Evolutionary conservation across 2,329 filamentous ascomycete genomes (phyloP).

Genomic region (Trichoderma lentiforme): DNA sequence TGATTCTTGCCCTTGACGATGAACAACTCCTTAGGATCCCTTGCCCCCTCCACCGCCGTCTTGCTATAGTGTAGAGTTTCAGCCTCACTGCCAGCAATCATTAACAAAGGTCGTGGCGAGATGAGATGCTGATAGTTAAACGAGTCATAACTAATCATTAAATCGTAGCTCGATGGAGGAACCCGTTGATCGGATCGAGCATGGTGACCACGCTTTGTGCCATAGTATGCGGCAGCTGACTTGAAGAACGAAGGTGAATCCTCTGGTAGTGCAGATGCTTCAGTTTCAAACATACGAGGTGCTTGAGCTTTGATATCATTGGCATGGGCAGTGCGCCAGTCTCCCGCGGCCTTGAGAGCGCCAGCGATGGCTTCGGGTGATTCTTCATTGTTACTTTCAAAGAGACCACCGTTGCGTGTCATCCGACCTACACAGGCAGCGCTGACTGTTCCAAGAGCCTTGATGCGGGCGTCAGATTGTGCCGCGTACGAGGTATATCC

Average conservation of each 20-base stretch:
- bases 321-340: conserved; percentile 10
- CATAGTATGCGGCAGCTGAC: conserved; percentile 17
- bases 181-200: conserved; percentile 9
- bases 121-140: conserved; percentile 19
- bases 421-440: conserved; percentile 31
- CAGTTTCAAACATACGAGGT: background rate
- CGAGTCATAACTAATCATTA: conserved; percentile 14
- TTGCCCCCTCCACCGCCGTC: conserved; percentile 6
- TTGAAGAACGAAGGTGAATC: background rate
- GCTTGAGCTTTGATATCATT: background rate
- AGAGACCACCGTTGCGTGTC: conserved; percentile 22
- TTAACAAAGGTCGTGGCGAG: conserved; percentile 19
- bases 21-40: conserved; percentile 21
- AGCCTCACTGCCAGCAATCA: conserved; percentile 20
- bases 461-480: conserved; percentile 36
- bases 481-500: conserved; percentile 36
- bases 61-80: conserved; percentile 16
- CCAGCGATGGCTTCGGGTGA: background rate
- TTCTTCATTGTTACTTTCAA: background rate
- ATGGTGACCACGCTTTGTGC: conserved; percentile 19
- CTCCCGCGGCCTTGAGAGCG: conserved; percentile 4
- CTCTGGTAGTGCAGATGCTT: background rate
- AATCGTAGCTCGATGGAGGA: conserved; percentile 12
- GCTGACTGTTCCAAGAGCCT: conserved; percentile 34
- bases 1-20: conserved; percentile 19